A percentile compares a stretch with the other conserved stretches of the same genome.
These are phyloP conservation scores for Septoria linicola DNA, from an alignment of 2,329 filamentous ascomycete species.

Conservation along the genomic window DNA sequence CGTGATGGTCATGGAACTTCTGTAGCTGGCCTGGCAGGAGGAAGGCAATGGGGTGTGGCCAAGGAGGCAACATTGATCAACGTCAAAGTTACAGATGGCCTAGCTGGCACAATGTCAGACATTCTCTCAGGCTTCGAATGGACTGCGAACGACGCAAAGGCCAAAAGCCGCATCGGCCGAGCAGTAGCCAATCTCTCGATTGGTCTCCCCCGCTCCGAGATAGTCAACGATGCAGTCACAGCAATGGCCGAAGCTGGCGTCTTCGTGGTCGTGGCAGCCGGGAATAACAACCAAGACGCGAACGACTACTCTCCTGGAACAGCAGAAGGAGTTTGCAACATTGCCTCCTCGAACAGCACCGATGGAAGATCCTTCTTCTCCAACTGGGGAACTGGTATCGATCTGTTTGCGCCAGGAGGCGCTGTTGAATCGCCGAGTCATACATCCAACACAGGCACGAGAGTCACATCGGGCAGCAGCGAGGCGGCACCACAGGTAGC, in stretches of 20 bases:
- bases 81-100: conserved; percentile 50
- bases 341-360: conserved; percentile 38
- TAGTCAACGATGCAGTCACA: conserved; percentile 41
- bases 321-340: conserved; percentile 35
- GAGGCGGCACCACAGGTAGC: conserved; percentile 68
- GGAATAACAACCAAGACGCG: conserved; percentile 37
- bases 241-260: conserved; percentile 40
- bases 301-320: conserved; percentile 36
- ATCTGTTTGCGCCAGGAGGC: conserved; percentile 48
- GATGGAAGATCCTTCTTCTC: conserved; percentile 41
- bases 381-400: conserved; percentile 42
- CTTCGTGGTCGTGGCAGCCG: conserved; percentile 43
- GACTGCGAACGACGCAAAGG: conserved; percentile 59
- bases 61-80: conserved; percentile 47
- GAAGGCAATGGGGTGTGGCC: conserved; percentile 59
- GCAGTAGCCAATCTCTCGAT: conserved; percentile 41
- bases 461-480: conserved; percentile 57
- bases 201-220: conserved; percentile 40
- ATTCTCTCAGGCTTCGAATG: conserved; percentile 50
- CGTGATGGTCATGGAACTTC: conserved; percentile 65
- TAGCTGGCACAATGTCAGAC: conserved; percentile 50
- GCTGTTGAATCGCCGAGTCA: conserved; percentile 49
- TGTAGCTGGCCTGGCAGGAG: conserved; percentile 61
- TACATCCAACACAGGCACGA: conserved; percentile 45
- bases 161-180: conserved; percentile 67